Evolutionary conservation across 129 eudicot species (phyloP), one percentile per base, ranked within the genome.

Genomic region (Dittrichia graveolens): DNA sequence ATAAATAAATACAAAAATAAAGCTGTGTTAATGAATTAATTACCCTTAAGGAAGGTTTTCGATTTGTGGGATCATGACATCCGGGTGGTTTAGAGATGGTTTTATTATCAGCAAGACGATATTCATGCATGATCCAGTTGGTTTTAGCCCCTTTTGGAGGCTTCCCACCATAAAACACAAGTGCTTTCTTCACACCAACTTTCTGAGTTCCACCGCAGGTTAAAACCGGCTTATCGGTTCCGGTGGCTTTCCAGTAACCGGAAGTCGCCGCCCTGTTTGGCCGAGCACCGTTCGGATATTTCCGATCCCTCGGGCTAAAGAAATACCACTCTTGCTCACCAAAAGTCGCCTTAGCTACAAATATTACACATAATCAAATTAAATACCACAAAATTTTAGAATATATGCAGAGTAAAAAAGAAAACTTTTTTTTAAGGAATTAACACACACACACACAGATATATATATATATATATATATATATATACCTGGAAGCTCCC

Each of bases 301-400:
- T 91, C 59, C 97, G 18, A 59, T 91, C 97, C 63, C 97, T 80
- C n/a, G 97, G 97, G 45, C 91, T 91, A 65, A 91, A 91, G 44
- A 91, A 91, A 59, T 91, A 91, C 97, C 97, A 91, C 61, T 91
- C 97, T 69, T 89, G 94, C 68, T 92, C 97, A 4, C 97, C 97
- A 69, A 92, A 92, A 52, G 81, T 69, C 2, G 97, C 97, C 91
- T 88, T 92, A 7, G 87, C 97, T 92, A 83, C 55, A 46, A 46
- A 12, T 38, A 76, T 68, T 52, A 13, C 6, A 76, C 50, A 37
- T 55, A 66, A 65, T 7, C 31, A 40, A 9, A 8, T 16, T 7
- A n/a, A 65, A 69, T 15, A 19, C 59, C 45, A 3, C 5, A 61
- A 3, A 42, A 18, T 41, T 48, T 31, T 10, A 8, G 39, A 38